Evolutionary conservation across 2,329 filamentous ascomycete species (phyloP).

Genomic region (Diaporthe vexans): DNA sequence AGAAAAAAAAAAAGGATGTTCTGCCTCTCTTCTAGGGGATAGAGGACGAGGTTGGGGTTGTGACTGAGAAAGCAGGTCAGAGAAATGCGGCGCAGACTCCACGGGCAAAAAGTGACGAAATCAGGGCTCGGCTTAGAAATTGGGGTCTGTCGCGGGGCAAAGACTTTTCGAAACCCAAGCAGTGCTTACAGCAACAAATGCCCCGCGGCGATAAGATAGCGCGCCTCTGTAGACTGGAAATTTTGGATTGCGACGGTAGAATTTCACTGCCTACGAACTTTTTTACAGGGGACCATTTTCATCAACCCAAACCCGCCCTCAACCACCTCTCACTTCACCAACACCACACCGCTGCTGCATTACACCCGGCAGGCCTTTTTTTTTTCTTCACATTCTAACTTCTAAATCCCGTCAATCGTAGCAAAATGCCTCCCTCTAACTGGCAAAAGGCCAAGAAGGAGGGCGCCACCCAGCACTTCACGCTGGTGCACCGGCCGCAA

Average conservation of each 20-base stretch:
- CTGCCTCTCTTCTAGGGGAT: neutral
- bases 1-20: neutral
- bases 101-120: slow-evolving; percentile 13
- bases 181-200: neutral
- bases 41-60: neutral
- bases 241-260: slow-evolving; percentile 25
- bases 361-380: no score
- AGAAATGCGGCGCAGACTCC: neutral
- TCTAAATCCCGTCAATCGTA: slow-evolving; percentile 3
- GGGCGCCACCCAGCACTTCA: slow-evolving; percentile 85
- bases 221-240: slow-evolving; percentile 2
- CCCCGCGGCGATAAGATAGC: slow-evolving; percentile 40
- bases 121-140: slow-evolving; percentile 41
- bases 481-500: slow-evolving; percentile 94
- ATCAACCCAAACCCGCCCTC: neutral
- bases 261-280: slow-evolving; percentile 2
- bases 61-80: neutral
- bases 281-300: neutral
- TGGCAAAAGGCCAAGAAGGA: slow-evolving; percentile 72
- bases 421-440: slow-evolving; percentile 52
- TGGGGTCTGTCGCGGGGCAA: slow-evolving; percentile 46
- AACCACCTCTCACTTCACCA: neutral
- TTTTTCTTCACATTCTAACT: neutral
- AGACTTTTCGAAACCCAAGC: slow-evolving; percentile 35
- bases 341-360: neutral